These are phyloP conservation scores for Alternaria dauci DNA, from an alignment of 2,329 filamentous ascomycete genomes.

Conservation along the genomic window DNA sequence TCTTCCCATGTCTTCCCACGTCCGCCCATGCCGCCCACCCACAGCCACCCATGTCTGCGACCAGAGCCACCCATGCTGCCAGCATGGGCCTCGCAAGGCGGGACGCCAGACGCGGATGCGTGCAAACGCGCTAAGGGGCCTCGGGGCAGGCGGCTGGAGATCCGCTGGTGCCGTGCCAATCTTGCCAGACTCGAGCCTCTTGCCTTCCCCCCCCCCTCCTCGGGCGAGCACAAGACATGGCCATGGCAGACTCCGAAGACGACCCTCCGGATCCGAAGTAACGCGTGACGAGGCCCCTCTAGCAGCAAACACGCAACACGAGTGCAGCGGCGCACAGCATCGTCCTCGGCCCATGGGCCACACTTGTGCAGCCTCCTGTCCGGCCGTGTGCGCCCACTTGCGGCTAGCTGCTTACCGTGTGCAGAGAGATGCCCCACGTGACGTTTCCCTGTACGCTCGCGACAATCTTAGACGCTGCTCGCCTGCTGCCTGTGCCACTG, in stretches of 20 bases:
- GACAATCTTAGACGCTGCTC: background rate
- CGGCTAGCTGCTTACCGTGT: constrained; percentile 9
- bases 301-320: background rate
- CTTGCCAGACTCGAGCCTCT: constrained; percentile 8
- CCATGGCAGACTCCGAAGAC: background rate
- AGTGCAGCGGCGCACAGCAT: background rate
- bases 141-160: constrained; percentile 16
- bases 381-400: constrained; percentile 5
- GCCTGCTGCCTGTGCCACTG: background rate
- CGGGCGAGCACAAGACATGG: background rate
- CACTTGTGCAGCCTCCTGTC: background rate
- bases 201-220: background rate
- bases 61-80: background rate
- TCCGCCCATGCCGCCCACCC: background rate
- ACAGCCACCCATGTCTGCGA: background rate
- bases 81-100: constrained; percentile 9
- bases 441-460: background rate
- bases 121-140: constrained; percentile 12
- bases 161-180: constrained; percentile 14
- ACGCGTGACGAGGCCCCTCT: background rate
- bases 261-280: background rate
- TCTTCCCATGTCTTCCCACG: constrained; percentile 6
- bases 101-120: constrained; percentile 18
- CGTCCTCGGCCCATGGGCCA: background rate
- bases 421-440: constrained; percentile 3